Base-by-base conservation (phyloP, 1,284 basidiomycete genomes). In the Tilletia walkeri region DNA sequence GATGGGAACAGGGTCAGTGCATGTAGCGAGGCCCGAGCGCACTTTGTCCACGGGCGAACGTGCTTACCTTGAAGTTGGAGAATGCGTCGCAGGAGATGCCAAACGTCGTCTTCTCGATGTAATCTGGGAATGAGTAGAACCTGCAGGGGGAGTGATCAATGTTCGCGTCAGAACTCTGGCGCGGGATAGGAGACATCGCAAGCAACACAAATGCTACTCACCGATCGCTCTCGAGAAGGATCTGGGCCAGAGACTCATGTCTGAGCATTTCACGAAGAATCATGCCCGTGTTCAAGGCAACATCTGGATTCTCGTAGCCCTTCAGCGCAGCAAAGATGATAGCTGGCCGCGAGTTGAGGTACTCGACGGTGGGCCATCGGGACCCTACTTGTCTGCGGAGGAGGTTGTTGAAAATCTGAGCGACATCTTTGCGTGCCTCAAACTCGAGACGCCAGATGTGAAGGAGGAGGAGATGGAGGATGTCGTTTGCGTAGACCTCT, bases 51-150 rank as follows among this genome's bases (percentile, higher is more conserved):
- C 24, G 24, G 24, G 2, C 24, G 24, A 30, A 30, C 24, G 24
- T 34, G 61, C 67, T 39, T 14, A 66, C 67, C 65, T 97, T 98
- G 83, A 99, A 88, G 84, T 96, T 98, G 41, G 92, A 91, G 80
- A 96, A 96, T 4, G 95, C 95, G 84, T 99, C 96, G 78, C 95
- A 98, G 0, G 95, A 96, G 74, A 98, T 93, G 9, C 95, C 95
- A 82, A 99, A 99, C 30, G 95, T 97, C 2, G 95, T 95, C 67
- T 91, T 92, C 85, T 99, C 96, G 77, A 99, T 98, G 85, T 95
- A 95, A 80, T 93, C 89, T 9, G 95, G 93, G 85, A 95, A 99
- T 72, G 89, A 91, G 87, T 98, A 99, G 85, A 99, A 98, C 78
- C 94, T 59, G 12, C 0, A n/a, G 45, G n/a, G 50, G 50, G 20